Conservation (phyloP, 192 early-diverging fungal genomes). For the Gryganskiella cystojenkinii region DNA sequence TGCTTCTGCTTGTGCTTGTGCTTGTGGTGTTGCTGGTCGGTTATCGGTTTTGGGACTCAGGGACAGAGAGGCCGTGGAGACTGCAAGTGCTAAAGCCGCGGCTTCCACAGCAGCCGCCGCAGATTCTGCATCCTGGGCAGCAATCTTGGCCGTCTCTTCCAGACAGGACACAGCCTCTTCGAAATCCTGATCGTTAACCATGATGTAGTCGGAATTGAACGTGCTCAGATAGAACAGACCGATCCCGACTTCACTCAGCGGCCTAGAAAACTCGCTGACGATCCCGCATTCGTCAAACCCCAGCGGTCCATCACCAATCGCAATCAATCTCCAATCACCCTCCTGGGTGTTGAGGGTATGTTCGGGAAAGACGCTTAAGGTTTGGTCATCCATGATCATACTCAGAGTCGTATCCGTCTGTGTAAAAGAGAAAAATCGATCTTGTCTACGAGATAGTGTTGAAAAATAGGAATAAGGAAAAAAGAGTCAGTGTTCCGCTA, state of each 20-base stretch:
- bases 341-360: conserved; percentile 47
- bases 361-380: conserved; percentile 36
- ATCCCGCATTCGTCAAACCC: conserved; percentile 52
- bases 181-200: conserved; percentile 51
- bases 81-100: background rate
- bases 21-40: too few species aligned
- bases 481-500: too few species aligned
- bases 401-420: conserved; percentile 46
- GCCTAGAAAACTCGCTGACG: conserved; percentile 43
- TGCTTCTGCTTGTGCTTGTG: background rate
- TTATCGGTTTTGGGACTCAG: background rate
- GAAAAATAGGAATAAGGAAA: too few species aligned
- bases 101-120: background rate
- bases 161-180: conserved; percentile 33
- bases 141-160: conserved; percentile 19
- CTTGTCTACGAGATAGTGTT: conserved; percentile 27
- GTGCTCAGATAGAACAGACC: conserved; percentile 46
- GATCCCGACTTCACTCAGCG: conserved; percentile 29
- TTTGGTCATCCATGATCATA: conserved; percentile 47
- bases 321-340: conserved; percentile 45
- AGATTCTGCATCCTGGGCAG: background rate
- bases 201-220: conserved; percentile 48
- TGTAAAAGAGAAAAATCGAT: conserved; percentile 48
- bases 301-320: conserved; percentile 47
- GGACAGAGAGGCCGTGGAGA: background rate